phyloP scores from a whole-genome alignment of 164 flowering plant species.

The Chimonanthus salicifolius region DNA sequence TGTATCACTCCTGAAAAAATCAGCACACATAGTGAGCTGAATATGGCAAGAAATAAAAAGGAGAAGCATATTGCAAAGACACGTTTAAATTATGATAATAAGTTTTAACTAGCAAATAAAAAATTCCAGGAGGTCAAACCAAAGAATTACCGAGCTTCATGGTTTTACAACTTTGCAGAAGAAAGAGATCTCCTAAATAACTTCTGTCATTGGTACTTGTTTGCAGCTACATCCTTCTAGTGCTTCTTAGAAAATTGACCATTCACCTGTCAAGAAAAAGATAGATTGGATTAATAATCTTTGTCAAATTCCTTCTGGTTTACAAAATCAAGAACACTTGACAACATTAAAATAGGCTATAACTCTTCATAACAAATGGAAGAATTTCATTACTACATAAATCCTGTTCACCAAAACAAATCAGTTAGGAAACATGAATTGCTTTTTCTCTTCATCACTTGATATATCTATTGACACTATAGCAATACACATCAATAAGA shows the following conservation, averaged over 20 bases:
- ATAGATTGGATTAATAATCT: not conserved
- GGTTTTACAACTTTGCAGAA: not conserved
- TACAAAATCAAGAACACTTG: not conserved
- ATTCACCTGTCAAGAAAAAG: not conserved
- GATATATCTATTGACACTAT: not conserved
- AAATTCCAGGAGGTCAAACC: not conserved
- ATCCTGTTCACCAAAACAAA: too few relatives aligned
- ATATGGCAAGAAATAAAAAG: not conserved
- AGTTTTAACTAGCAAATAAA: not conserved
- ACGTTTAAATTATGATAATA: not conserved
- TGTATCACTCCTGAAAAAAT: too few relatives aligned
- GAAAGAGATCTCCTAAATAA: not conserved
- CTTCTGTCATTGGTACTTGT: not conserved
- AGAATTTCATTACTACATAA: too few relatives aligned
- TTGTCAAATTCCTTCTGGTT: not conserved
- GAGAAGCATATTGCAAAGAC: not conserved
- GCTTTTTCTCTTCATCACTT: too few relatives aligned
- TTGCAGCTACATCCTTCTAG: not conserved
- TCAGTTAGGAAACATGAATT: not conserved
- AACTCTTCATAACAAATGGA: not conserved
- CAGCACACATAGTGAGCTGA: not conserved
- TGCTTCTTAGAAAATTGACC: not conserved
- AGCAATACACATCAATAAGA: not conserved
- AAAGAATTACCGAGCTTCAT: not conserved
- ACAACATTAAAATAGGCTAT: not conserved